These are phyloP conservation scores for Haberlea rhodopensis DNA, from an alignment of 257 asterid genomes.

Conservation along the genomic window DNA sequence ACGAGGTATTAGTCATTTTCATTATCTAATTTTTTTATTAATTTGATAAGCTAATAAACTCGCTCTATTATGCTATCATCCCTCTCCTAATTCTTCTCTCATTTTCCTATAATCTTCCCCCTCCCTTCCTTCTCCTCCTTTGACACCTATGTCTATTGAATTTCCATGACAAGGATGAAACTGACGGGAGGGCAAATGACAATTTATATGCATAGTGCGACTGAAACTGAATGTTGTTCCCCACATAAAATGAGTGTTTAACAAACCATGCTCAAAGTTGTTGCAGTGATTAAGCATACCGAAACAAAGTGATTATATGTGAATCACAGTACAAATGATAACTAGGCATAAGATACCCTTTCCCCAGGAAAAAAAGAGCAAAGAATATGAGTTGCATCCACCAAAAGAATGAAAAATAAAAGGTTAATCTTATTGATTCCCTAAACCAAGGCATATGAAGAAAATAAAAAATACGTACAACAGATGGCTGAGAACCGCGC, in stretches of 20 bases:
- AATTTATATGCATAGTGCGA: background rate
- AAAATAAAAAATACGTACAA: background rate
- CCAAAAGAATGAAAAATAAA: background rate
- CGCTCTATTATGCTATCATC: no score
- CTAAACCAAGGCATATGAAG: background rate
- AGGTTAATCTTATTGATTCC: background rate
- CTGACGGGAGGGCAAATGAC: no score
- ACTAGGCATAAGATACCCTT: background rate
- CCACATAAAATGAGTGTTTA: background rate
- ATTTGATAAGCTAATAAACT: no score
- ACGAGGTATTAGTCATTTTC: background rate
- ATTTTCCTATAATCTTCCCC: background rate
- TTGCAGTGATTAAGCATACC: background rate
- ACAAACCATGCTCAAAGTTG: background rate
- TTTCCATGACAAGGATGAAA: background rate
- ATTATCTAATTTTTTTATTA: no score
- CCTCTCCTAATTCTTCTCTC: background rate
- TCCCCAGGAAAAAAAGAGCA: background rate
- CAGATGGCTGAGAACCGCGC: background rate
- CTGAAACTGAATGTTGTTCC: background rate
- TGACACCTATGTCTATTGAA: background rate
- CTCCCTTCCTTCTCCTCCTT: background rate
- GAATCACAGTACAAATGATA: background rate
- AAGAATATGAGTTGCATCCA: background rate
- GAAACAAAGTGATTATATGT: background rate